Evolutionary conservation across 352 stramenopile species (phyloP).

Genomic region (Achlya hypogyna): DNA sequence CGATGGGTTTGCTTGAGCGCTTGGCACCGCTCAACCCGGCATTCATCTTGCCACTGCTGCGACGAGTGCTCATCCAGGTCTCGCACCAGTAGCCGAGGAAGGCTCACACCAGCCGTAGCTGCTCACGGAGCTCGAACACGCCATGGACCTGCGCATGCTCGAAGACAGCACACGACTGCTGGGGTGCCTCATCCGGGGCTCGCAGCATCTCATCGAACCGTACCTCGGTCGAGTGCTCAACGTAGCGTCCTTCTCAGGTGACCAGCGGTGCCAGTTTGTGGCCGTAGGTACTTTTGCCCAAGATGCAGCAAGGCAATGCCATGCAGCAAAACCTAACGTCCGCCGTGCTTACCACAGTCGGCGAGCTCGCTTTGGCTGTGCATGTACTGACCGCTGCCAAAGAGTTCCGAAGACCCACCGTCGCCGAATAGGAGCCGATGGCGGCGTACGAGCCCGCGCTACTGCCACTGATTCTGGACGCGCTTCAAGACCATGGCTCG

Average conservation of each 20-base stretch:
- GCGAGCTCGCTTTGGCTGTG: slow-evolving; percentile 88
- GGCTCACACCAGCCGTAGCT: slow-evolving; percentile 26
- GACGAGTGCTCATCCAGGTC: slow-evolving; percentile 87
- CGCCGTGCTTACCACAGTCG: slow-evolving; percentile 69
- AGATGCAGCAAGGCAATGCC: slow-evolving; percentile 82
- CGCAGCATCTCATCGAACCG: slow-evolving; percentile 81
- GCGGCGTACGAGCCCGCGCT: slow-evolving; percentile 91
- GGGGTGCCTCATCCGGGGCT: slow-evolving; percentile 64
- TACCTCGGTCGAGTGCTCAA: slow-evolving; percentile 64
- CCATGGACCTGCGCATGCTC: slow-evolving; percentile 71
- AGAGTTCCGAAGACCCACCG: too few species aligned
- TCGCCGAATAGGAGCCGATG: slow-evolving; percentile 66
- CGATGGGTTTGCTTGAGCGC: slow-evolving; percentile 90
- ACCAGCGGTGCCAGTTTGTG: slow-evolving; percentile 39
- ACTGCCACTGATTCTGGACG: slow-evolving; percentile 94
- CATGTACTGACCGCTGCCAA: slow-evolving; percentile 25
- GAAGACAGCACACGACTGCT: slow-evolving; percentile 86
- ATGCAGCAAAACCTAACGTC: slow-evolving; percentile 38
- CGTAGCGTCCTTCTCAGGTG: slow-evolving; percentile 20
- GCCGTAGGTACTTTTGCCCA: slow-evolving; percentile 63
- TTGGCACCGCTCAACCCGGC: slow-evolving; percentile 92
- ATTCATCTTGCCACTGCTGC: slow-evolving; percentile 90
- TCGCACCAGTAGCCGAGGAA: not conserved
- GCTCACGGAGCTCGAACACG: slow-evolving; percentile 92
- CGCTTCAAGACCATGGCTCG: slow-evolving; percentile 93